A percentile compares a stretch with the other conserved stretches of the same genome.
These are phyloP conservation scores for Pseudogymnoascus sp. DNA, from an alignment of 2,329 filamentous ascomycete genomes.

Conservation along the genomic window DNA sequence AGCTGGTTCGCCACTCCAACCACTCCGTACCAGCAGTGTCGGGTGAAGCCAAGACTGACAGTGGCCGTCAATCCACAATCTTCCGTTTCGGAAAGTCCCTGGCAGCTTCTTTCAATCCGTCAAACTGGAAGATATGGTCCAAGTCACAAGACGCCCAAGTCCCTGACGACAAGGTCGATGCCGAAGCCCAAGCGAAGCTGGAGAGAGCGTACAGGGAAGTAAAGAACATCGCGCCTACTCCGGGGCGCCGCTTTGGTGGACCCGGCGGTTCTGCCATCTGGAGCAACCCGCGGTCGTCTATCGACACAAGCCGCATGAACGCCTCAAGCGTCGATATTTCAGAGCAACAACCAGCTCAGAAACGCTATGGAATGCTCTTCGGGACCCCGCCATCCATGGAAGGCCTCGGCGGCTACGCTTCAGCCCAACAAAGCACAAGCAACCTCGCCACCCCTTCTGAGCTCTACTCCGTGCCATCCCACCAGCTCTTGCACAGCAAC, in stretches of 20 bases:
- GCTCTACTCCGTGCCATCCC: not conserved
- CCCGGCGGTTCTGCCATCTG: not conserved
- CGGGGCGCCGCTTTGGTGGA: not conserved
- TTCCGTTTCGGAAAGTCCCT: constrained; percentile 50
- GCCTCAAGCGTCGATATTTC: not conserved
- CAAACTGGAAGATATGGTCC: constrained; percentile 38
- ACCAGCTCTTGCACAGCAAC: constrained; percentile 2
- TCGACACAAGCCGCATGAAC: not conserved
- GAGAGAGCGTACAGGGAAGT: constrained; percentile 46
- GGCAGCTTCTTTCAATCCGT: constrained; percentile 46
- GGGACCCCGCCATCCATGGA: not conserved
- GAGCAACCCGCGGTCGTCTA: not conserved
- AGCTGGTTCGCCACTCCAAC: not conserved
- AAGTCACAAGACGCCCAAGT: constrained; percentile 34
- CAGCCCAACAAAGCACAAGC: not conserved
- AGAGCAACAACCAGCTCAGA: not conserved
- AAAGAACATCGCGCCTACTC: constrained; percentile 42
- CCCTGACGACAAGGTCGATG: constrained; percentile 36
- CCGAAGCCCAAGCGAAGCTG: constrained; percentile 37
- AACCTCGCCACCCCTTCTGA: not conserved
- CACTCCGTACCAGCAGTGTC: not conserved
- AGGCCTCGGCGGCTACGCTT: not conserved
- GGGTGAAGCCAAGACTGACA: constrained; percentile 19
- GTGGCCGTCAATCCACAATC: constrained; percentile 38
- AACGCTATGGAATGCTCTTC: not conserved